phyloP scores from a whole-genome alignment of 2,329 filamentous ascomycete species.

The Metarhizium brunneum region DNA sequence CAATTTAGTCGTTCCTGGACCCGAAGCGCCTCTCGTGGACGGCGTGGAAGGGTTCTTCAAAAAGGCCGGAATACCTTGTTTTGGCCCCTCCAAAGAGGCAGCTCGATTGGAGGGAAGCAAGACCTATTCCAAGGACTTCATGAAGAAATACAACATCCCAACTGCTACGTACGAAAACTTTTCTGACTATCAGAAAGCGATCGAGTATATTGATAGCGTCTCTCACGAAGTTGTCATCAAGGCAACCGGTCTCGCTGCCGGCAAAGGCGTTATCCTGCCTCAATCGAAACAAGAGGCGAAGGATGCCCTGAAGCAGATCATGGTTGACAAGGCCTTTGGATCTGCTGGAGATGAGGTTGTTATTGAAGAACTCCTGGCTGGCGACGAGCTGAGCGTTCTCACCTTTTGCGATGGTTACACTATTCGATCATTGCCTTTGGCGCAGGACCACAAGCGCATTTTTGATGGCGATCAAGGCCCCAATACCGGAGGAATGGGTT shows the following conservation, averaged over 20 bases:
- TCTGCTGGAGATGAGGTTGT: constrained; percentile 83
- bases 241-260: constrained; percentile 81
- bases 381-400: constrained; percentile 86
- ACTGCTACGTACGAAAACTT: constrained; percentile 92
- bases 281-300: constrained; percentile 74
- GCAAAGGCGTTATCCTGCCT: constrained; percentile 92
- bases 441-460: constrained; percentile 94
- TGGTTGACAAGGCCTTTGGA: constrained; percentile 82
- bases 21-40: constrained; percentile 87
- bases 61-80: constrained; percentile 63
- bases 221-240: constrained; percentile 82
- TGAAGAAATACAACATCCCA: constrained; percentile 82
- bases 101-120: constrained; percentile 94
- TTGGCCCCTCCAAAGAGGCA: constrained; percentile 77
- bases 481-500: constrained; percentile 97
- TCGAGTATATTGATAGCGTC: constrained; percentile 63
- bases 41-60: constrained; percentile 81
- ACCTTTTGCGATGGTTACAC: constrained; percentile 86
- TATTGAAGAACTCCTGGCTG: constrained; percentile 86
- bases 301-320: constrained; percentile 75
- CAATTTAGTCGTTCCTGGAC: constrained; percentile 81
- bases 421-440: constrained; percentile 74
- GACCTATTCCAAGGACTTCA: constrained; percentile 96
- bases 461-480: constrained; percentile 83
- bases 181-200: constrained; percentile 61